Conservation (phyloP, 345 rosid genomes). For the Aethionema arabicum region DNA sequence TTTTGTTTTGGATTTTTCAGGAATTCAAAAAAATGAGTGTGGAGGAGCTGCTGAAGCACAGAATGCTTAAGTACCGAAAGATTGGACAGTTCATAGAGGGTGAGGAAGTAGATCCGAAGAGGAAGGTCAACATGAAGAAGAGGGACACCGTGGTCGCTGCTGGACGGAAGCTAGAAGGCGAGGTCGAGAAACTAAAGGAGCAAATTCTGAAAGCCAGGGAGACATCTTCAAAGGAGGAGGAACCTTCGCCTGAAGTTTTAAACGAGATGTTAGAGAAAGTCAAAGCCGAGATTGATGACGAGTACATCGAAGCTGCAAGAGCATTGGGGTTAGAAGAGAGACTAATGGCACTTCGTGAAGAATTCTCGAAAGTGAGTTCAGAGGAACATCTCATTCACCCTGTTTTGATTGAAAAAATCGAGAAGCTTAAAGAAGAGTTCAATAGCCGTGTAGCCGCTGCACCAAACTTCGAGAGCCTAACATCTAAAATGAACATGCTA, state of each 20-base stretch:
- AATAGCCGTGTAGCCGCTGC: slow-evolving; percentile 49
- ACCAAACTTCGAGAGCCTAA: slow-evolving; percentile 60
- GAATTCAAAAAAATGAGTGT: slow-evolving; percentile 73
- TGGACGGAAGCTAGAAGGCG: slow-evolving; percentile 53
- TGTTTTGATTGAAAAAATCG: slow-evolving; percentile 51
- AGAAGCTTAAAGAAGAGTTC: slow-evolving; percentile 66
- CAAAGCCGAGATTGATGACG: slow-evolving; percentile 70
- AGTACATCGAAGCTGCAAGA: slow-evolving; percentile 61
- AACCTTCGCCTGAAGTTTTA: slow-evolving; percentile 51
- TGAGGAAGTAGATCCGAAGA: slow-evolving; percentile 57
- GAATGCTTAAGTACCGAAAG: slow-evolving; percentile 77
- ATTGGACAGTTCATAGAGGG: slow-evolving; percentile 76
- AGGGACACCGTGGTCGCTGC: slow-evolving; percentile 50
- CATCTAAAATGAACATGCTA: slow-evolving; percentile 70
- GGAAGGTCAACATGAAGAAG: slow-evolving; percentile 71
- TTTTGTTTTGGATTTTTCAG: slow-evolving; percentile 39
- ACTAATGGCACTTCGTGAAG: slow-evolving; percentile 45
- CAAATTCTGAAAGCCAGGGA: slow-evolving; percentile 66
- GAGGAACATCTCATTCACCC: slow-evolving; percentile 63
- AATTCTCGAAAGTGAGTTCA: slow-evolving; percentile 50
- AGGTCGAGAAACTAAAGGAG: slow-evolving; percentile 66
- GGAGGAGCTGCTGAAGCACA: slow-evolving; percentile 63
- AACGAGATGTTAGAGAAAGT: slow-evolving; percentile 66
- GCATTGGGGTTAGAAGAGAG: slow-evolving; percentile 61
- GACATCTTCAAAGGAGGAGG: slow-evolving; percentile 44